Evolutionary conservation across 1,284 basidiomycete genomes (phyloP).

Genomic region (Phylloboletellus chloephorus): DNA sequence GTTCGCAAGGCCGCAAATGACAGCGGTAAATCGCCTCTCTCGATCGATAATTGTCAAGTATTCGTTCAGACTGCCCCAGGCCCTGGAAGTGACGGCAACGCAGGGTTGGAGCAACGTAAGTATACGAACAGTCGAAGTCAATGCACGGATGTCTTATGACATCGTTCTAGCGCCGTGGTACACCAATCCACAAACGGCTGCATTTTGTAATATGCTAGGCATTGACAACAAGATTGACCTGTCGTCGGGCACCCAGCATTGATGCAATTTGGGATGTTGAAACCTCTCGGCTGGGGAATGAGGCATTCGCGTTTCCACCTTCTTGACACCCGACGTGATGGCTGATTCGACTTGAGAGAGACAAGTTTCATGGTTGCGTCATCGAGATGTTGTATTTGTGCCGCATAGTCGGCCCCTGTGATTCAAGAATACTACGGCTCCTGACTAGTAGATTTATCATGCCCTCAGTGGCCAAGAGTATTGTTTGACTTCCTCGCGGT

Average conservation of each 20-base stretch:
- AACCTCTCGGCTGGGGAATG: not conserved
- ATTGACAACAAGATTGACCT: slow-evolving; percentile 79
- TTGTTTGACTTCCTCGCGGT: too few relatives aligned
- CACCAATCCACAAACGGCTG: slow-evolving; percentile 87
- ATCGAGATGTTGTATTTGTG: too few relatives aligned
- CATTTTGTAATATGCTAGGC: slow-evolving; percentile 76
- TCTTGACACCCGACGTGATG: too few relatives aligned
- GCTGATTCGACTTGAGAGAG: too few relatives aligned
- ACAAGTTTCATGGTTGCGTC: too few relatives aligned
- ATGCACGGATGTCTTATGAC: slow-evolving; percentile 6
- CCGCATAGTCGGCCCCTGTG: too few relatives aligned
- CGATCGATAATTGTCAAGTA: slow-evolving; percentile 53
- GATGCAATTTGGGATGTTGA: not conserved
- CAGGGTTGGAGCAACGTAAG: slow-evolving; percentile 47
- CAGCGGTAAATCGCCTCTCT: slow-evolving; percentile 16
- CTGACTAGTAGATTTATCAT: too few relatives aligned
- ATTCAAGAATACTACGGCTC: too few relatives aligned
- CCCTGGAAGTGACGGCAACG: slow-evolving; percentile 38
- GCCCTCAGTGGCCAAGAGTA: too few relatives aligned
- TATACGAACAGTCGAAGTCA: slow-evolving; percentile 13
- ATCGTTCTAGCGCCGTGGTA: slow-evolving; percentile 32
- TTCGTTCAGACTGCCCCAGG: slow-evolving; percentile 76
- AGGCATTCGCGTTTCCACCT: not conserved
- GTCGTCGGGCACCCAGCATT: slow-evolving; percentile 7
- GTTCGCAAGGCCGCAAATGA: slow-evolving; percentile 35